These are phyloP conservation scores for Penicillium antarcticum DNA, from an alignment of 495 filamentous ascomycete species.

Conservation along the genomic window DNA sequence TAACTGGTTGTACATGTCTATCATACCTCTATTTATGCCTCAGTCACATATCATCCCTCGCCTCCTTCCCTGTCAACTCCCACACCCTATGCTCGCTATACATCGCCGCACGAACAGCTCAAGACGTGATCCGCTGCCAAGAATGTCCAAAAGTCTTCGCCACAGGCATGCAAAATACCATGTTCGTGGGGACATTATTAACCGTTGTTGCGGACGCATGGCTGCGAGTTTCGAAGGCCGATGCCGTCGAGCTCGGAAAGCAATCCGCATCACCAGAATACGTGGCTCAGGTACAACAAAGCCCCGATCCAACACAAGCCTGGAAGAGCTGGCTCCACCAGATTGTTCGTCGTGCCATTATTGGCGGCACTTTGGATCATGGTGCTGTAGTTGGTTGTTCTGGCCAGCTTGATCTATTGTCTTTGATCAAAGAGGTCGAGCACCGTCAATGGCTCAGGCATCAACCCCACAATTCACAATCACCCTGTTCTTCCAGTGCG, in stretches of 20 bases:
- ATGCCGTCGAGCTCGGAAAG: constrained; percentile 34
- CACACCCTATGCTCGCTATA: constrained; percentile 55
- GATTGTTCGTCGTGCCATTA: constrained; percentile 35
- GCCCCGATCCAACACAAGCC: constrained; percentile 21
- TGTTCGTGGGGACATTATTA: constrained; percentile 64
- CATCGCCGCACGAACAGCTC: constrained; percentile 52
- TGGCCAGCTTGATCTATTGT: constrained; percentile 28
- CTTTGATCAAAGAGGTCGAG: constrained; percentile 39
- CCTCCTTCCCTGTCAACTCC: constrained; percentile 40
- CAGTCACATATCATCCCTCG: constrained; percentile 41
- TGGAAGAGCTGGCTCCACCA: constrained; percentile 41
- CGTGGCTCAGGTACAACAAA: constrained; percentile 22
- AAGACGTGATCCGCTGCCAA: constrained; percentile 56
- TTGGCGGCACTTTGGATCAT: constrained; percentile 28
- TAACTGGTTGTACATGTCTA: constrained; percentile 38
- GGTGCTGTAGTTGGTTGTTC: constrained; percentile 20
- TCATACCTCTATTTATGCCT: constrained; percentile 46
- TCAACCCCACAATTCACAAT: constrained; percentile 22
- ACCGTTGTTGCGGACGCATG: constrained; percentile 60
- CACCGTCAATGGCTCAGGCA: constrained; percentile 43
- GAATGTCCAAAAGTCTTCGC: constrained; percentile 50
- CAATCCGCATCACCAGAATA: constrained; percentile 34
- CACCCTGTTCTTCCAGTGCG: no score
- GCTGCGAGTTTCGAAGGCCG: constrained; percentile 36
- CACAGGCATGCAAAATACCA: constrained; percentile 56